These are phyloP conservation scores for Nepenthes mirabilis DNA, from an alignment of 148 eudicot species.

Conservation along the genomic window DNA sequence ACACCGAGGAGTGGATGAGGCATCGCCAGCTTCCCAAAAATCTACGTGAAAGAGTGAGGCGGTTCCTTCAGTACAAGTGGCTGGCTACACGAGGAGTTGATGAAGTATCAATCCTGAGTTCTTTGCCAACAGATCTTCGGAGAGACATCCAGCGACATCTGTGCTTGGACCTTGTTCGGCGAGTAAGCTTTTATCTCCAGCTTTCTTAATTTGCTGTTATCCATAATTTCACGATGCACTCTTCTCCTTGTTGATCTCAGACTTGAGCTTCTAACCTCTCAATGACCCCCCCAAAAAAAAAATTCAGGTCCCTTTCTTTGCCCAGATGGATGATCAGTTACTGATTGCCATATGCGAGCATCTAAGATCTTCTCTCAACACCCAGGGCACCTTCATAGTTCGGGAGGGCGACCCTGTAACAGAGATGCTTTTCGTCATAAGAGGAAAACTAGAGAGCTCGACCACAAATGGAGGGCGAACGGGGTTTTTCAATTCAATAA, in stretches of 20 bases:
- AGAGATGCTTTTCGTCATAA: slow-evolving; percentile 54
- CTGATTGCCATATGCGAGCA: slow-evolving; percentile 87
- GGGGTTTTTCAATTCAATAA: slow-evolving; percentile 57
- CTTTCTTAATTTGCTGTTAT: background rate
- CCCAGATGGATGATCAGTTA: slow-evolving; percentile 77
- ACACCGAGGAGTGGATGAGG: slow-evolving; percentile 93
- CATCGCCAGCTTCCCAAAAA: slow-evolving; percentile 73
- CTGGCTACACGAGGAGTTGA: slow-evolving; percentile 79
- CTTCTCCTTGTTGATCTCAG: background rate
- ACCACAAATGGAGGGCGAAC: slow-evolving; percentile 63
- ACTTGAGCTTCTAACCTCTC: background rate
- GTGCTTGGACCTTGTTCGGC: slow-evolving; percentile 74
- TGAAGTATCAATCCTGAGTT: slow-evolving; percentile 54
- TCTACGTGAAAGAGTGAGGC: slow-evolving; percentile 45
- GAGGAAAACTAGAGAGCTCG: slow-evolving; percentile 56
- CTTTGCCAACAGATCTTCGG: slow-evolving; percentile 68
- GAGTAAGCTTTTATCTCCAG: slow-evolving; percentile 31
- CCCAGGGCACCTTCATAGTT: slow-evolving; percentile 50
- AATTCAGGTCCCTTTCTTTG: slow-evolving; percentile 67
- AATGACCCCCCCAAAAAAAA: background rate
- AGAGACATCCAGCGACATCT: slow-evolving; percentile 77
- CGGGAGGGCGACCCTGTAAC: slow-evolving; percentile 68
- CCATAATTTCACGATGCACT: background rate
- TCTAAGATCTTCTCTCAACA: slow-evolving; percentile 60
- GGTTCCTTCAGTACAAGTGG: slow-evolving; percentile 82